Conservation (phyloP, 2,329 filamentous ascomycete genomes). For the Coniella lustricola region DNA sequence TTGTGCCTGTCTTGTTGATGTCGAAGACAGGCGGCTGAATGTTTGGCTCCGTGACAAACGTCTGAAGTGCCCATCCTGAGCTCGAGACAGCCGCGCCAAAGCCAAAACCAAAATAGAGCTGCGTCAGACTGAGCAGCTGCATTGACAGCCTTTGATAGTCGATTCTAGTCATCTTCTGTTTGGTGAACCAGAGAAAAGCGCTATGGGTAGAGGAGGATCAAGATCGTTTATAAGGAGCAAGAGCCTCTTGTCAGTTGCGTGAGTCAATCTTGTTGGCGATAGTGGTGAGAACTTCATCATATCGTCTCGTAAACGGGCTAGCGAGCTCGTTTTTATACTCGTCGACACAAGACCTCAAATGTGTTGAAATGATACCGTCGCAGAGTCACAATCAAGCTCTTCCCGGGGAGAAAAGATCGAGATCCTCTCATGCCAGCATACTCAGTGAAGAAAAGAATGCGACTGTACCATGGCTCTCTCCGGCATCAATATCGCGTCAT, state of each 20-base stretch:
- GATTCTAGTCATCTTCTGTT: background rate
- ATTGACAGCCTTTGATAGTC: background rate
- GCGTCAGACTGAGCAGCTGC: slow-evolving; percentile 1
- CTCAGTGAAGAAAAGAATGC: background rate
- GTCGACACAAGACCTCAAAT: background rate
- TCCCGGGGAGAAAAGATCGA: background rate
- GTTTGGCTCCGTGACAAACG: slow-evolving; percentile 4
- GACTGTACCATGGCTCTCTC: background rate
- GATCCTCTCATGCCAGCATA: background rate
- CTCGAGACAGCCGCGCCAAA: background rate
- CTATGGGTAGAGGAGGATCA: too few relatives aligned
- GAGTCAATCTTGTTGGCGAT: background rate
- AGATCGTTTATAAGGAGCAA: too few relatives aligned
- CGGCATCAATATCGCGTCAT: slow-evolving; percentile 4
- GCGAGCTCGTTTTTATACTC: too few relatives aligned
- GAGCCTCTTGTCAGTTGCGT: too few relatives aligned
- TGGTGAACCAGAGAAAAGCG: background rate
- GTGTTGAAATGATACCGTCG: too few relatives aligned
- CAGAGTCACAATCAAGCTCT: background rate
- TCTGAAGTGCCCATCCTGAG: slow-evolving; percentile 5
- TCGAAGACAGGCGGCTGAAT: slow-evolving; percentile 1
- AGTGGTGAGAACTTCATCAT: too few relatives aligned
- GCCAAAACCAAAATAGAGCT: slow-evolving; percentile 5
- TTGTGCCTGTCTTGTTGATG: slow-evolving; percentile 2
- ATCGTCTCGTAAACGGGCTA: too few relatives aligned